phyloP scores from a whole-genome alignment of 306 rosid species.

The Gynostemma pentaphyllum region DNA sequence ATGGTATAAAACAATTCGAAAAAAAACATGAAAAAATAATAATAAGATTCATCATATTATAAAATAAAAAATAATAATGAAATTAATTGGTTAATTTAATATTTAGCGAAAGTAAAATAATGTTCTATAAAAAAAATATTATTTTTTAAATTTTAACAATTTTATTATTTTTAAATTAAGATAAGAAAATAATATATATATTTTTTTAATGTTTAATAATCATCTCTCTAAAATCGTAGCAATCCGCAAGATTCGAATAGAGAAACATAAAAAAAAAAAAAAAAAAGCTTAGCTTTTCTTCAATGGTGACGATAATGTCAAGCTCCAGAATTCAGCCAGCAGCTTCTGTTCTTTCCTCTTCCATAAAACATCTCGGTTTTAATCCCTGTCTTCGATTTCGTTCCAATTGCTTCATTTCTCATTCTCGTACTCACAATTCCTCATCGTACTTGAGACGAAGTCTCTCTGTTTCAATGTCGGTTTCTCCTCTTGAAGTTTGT shows the following conservation, averaged over 20 bases:
- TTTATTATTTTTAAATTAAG: too few relatives aligned
- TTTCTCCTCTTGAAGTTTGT: constrained; percentile 47
- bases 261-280: neutral
- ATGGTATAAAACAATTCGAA: too few relatives aligned
- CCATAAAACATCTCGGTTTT: constrained; percentile 29
- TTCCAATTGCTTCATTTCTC: constrained; percentile 16
- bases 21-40: too few relatives aligned
- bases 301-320: constrained; percentile 33
- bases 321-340: constrained; percentile 46
- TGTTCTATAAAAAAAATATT: too few relatives aligned
- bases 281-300: neutral
- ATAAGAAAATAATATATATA: too few relatives aligned
- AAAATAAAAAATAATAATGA: too few relatives aligned
- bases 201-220: too few relatives aligned
- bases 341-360: constrained; percentile 44
- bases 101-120: too few relatives aligned
- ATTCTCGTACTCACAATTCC: neutral
- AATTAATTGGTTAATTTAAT: too few relatives aligned
- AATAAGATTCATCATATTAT: too few relatives aligned
- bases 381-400: constrained; percentile 21
- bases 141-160: too few relatives aligned
- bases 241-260: neutral
- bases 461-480: constrained; percentile 46
- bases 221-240: too few relatives aligned
- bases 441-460: constrained; percentile 7